Base-by-base conservation (phyloP, 352 stramenopile species). In the Albugo laibachii region DNA sequence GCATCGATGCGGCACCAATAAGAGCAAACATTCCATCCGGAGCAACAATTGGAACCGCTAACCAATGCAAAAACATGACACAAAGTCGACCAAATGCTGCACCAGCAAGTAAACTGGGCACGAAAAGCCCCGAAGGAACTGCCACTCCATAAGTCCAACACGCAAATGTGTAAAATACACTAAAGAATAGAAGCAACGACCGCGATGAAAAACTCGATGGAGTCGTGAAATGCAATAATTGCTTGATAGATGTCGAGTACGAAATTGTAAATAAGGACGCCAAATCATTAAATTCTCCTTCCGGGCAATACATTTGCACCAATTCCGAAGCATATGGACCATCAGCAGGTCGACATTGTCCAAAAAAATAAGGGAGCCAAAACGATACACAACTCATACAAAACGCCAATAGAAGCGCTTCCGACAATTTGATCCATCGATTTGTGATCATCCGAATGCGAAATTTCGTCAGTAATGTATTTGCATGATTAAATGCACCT, bases 231-330 rank as follows among this genome's bases (percentile, higher is more conserved):
- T 99, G 94, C 52, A 98, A 95, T 19, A 99, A 62, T 61, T 97
- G 86, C 53, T 95, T 95, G 66, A 94, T 93, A 37, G 80, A 94
- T 8, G 83, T 94, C 53, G 96, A 89, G 48, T 93, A 92, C 18
- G 96, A 88, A 8, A 93, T 87, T 11, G 97, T 95, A 48, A 97
- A 97, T 1, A 98, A 71, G 50, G 83, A 96, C 11, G 92, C 95
- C 36, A 99, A 72, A 63, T 97, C 91, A 55, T 99, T 98, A 71
- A 96, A 98, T 46, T 98, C 66, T 41, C 88, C 94, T 5, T 94
- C 75, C 1, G 81, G 75, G 55, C 95, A 99, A 55, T 95, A 92
- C 51, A 98, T 95, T 20, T 66, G 79, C 13, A 96, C 87, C 2
- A 99, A 66, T 19, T 58, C 68, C 31, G 81, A 63, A n/a, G 47